A percentile compares a stretch with the other conserved stretches of the same genome.
Evolutionary conservation across 345 rosid species (phyloP).

Genomic region (Dipteronia dyeriana): DNA sequence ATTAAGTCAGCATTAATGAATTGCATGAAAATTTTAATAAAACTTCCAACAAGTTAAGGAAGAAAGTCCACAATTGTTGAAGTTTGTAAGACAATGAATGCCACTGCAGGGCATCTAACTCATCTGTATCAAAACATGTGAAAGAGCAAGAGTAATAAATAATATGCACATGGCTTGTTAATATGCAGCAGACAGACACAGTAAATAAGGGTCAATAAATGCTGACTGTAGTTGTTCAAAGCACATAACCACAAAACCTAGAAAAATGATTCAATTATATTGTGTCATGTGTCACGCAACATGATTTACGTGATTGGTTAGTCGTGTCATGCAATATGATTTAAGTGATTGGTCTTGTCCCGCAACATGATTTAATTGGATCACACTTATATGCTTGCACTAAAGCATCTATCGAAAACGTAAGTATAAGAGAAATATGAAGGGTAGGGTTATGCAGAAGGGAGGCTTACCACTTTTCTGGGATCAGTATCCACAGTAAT

Average conservation of each 20-base stretch:
- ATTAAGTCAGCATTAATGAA: background rate
- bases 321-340: too few relatives aligned
- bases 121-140: slow-evolving; percentile 15
- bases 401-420: too few relatives aligned
- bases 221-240: slow-evolving; percentile 30
- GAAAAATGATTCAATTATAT: too few relatives aligned
- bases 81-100: slow-evolving; percentile 23
- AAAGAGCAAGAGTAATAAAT: slow-evolving; percentile 36
- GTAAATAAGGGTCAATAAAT: slow-evolving; percentile 29
- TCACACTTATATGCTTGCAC: too few relatives aligned
- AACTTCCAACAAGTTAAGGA: background rate
- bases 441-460: background rate
- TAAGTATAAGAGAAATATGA: slow-evolving; percentile 8
- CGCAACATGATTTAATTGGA: too few relatives aligned
- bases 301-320: too few relatives aligned
- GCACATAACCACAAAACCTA: background rate
- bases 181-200: slow-evolving; percentile 18
- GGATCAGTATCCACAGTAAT: slow-evolving; percentile 1
- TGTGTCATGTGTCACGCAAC: too few relatives aligned
- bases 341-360: too few relatives aligned
- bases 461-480: background rate
- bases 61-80: background rate
- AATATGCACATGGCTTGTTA: slow-evolving; percentile 48
- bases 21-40: background rate
- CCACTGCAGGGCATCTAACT: background rate